phyloP scores from a whole-genome alignment of 2,329 filamentous ascomycete species.

The Plectosphaerella cucumerina region DNA sequence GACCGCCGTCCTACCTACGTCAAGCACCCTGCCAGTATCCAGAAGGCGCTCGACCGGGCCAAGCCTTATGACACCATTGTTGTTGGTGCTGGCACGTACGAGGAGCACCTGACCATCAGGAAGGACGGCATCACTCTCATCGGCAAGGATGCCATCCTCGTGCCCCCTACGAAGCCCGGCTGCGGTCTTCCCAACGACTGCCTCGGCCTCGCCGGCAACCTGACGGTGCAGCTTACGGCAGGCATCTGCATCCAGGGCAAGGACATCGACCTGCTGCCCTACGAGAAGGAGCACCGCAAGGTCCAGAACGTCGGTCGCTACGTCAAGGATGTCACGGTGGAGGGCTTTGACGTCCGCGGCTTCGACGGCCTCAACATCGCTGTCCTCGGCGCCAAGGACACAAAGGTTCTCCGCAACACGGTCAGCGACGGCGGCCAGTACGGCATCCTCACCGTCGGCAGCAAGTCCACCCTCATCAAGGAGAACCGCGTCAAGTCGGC shows the following conservation, averaged over 20 bases:
- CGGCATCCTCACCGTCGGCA: slow-evolving; percentile 30
- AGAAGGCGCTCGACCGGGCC: slow-evolving; percentile 23
- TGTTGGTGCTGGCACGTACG: slow-evolving; percentile 25
- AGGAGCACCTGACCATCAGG: slow-evolving; percentile 28
- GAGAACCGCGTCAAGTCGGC: slow-evolving; percentile 22
- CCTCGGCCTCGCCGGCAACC: slow-evolving; percentile 21
- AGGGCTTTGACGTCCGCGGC: slow-evolving; percentile 24
- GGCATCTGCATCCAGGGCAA: slow-evolving; percentile 30
- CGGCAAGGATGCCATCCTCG: slow-evolving; percentile 20
- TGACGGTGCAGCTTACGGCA: slow-evolving; percentile 8
- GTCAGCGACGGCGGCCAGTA: slow-evolving; percentile 23
- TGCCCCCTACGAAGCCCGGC: slow-evolving; percentile 14
- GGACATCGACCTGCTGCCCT: slow-evolving; percentile 18
- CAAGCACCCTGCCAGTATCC: slow-evolving; percentile 17
- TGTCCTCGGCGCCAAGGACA: slow-evolving; percentile 25
- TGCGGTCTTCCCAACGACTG: slow-evolving; percentile 19
- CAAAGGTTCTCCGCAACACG: slow-evolving; percentile 19
- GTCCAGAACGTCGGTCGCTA: slow-evolving; percentile 17
- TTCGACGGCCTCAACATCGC: slow-evolving; percentile 30
- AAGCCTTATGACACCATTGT: slow-evolving; percentile 23
- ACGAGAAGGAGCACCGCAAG: slow-evolving; percentile 23
- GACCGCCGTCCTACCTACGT: too few species aligned
- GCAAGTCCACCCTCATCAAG: slow-evolving; percentile 19
- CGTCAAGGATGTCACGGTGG: slow-evolving; percentile 25
- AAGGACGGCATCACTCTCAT: slow-evolving; percentile 27